Base-by-base conservation (phyloP, 352 stramenopile species). In the Phytophthora agathidicida region DNA sequence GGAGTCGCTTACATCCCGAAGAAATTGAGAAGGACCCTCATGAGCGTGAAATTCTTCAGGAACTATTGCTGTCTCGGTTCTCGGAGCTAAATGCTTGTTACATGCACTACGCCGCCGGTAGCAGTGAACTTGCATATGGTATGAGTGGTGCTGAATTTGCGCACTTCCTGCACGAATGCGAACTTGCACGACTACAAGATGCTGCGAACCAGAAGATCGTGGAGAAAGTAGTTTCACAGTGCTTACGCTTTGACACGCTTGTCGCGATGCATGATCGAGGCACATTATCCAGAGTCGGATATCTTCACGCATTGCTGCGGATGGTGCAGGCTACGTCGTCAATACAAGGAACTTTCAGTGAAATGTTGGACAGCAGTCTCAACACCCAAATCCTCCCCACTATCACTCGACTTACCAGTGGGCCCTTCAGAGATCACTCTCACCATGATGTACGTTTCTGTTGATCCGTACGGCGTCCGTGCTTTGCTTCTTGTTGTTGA, bases 151-250 rank as follows among this genome's bases (percentile, higher is more conserved):
- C 64, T 27, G 85, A 93, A 38, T 75, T 94, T 31, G 57, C 58
- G 17, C 85, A 94, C 38, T 91, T 94, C 53, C 55, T 83, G n/a
- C 81, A 93, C 46, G 85, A 94, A 68, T 86, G 79, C 24, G 65
- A 71, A 13, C 23, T 94, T 17, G 39, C 32, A 10, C 65, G 57
- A 27, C 22, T 84, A 11, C 54, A 87, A 14, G 67, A 81, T 39
- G 27, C 64, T 7, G 66, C 54, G 14, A 78, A 89, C 37, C 60
- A 89, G 42, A 84, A 84, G 43, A 37, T 68, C 1, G 62, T 83
- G 11, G 48, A 54, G 3, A 69, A 57, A 28, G 55, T 62, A 19
- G 9, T 72, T 2, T 28, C 36, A 2, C 65, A 83, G 41, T 78
- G 63, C 14, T 59, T 78, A 6, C 71, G 60, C 11, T 38, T 74